Conservation (phyloP, 306 rosid genomes). For the Pachyrhizus erosus region DNA sequence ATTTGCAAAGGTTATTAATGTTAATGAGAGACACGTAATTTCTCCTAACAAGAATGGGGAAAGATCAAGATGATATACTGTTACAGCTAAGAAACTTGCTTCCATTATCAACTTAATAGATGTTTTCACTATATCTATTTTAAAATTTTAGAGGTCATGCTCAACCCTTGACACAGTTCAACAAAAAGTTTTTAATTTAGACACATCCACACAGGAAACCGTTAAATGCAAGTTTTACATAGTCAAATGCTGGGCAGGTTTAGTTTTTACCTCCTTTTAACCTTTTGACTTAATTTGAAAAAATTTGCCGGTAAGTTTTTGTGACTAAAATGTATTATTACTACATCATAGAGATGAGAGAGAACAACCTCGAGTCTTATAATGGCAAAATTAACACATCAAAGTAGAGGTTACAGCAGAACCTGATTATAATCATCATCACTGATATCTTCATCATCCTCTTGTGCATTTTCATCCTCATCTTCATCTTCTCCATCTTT, state of each 20-base stretch:
- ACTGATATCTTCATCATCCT: conserved; percentile 38
- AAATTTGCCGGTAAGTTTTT: neutral
- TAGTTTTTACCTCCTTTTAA: conserved; percentile 1
- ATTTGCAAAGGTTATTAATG: neutral
- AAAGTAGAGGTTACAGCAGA: conserved; percentile 29
- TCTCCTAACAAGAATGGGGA: neutral
- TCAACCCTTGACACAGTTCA: conserved; percentile 10
- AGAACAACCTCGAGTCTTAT: conserved; percentile 1
- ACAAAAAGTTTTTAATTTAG: neutral
- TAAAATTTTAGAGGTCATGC: neutral
- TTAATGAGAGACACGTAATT: neutral
- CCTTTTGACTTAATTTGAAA: conserved; percentile 27
- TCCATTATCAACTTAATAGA: neutral
- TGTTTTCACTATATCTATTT: neutral
- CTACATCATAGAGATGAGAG: neutral
- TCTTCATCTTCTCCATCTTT: conserved; percentile 57
- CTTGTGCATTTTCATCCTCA: conserved; percentile 52
- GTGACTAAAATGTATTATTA: conserved; percentile 3
- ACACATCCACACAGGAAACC: conserved; percentile 2
- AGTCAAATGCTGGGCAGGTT: neutral
- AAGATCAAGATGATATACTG: neutral
- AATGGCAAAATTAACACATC: conserved; percentile 27
- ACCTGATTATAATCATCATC: conserved; percentile 71
- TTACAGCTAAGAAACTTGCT: neutral
- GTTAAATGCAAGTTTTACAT: neutral